Evolutionary conservation across 2,329 filamentous ascomycete species (phyloP).

Genomic region (Ceratocystis eucalypticola): DNA sequence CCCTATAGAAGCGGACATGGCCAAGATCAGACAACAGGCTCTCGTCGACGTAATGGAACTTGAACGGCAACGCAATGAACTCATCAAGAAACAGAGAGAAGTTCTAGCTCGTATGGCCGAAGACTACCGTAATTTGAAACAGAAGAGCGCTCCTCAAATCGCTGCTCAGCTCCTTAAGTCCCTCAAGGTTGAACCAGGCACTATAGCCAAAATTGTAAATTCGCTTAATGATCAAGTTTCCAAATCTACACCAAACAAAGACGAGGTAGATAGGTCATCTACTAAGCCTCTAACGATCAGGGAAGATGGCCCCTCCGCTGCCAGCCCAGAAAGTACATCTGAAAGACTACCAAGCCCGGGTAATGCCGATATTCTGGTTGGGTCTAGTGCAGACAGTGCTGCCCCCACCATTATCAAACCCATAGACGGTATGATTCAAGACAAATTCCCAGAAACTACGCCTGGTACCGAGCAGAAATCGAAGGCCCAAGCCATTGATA

Average conservation of each 20-base stretch:
- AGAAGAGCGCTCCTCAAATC: not conserved
- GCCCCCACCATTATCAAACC: not conserved
- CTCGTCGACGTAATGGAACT: constrained; percentile 1
- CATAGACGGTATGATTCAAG: not conserved
- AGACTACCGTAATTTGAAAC: not conserved
- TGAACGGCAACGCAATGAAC: constrained; percentile 8
- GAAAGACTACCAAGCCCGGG: no score
- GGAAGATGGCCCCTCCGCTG: not conserved
- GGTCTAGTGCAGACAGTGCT: not conserved
- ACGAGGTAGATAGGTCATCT: not conserved
- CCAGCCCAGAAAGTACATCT: not conserved
- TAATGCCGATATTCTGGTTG: no score
- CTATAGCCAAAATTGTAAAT: not conserved
- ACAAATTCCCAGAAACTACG: not conserved
- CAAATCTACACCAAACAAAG: not conserved
- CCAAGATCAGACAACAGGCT: constrained; percentile 4
- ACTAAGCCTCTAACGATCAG: not conserved
- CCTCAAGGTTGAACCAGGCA: not conserved
- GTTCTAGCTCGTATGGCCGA: constrained; percentile 5
- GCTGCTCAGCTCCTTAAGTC: not conserved
- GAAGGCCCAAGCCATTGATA: no score
- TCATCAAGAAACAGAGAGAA: constrained; percentile 7
- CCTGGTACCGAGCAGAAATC: not conserved
- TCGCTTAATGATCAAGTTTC: not conserved
- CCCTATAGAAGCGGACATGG: not conserved